Conservation (phyloP, 441 rosid genomes). For the Adansonia gregorii region DNA sequence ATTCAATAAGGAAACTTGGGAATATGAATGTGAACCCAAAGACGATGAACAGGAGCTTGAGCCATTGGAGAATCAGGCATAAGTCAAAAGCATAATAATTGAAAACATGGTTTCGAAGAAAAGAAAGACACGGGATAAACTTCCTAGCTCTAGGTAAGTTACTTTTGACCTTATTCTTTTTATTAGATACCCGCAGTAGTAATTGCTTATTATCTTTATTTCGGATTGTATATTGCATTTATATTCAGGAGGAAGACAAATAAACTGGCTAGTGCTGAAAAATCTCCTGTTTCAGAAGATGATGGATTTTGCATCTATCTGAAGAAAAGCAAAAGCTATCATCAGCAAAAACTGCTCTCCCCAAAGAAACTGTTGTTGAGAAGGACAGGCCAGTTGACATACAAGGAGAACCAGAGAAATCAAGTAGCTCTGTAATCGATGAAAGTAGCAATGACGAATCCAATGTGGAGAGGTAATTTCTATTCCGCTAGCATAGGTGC, state of each 20-base stretch:
- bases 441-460: slow-evolving; percentile 32
- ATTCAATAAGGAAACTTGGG: slow-evolving; percentile 64
- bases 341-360: neutral
- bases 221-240: neutral
- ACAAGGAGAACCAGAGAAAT: slow-evolving; percentile 33
- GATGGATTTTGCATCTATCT: slow-evolving; percentile 31
- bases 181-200: neutral
- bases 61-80: slow-evolving; percentile 31
- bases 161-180: neutral
- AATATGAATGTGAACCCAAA: slow-evolving; percentile 61
- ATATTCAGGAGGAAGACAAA: slow-evolving; percentile 67
- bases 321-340: slow-evolving; percentile 38
- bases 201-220: neutral
- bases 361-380: slow-evolving; percentile 29
- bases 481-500: neutral
- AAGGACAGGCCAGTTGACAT: slow-evolving; percentile 33
- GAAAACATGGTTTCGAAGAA: slow-evolving; percentile 57
- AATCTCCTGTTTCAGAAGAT: slow-evolving; percentile 37
- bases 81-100: slow-evolving; percentile 40
- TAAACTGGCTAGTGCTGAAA: slow-evolving; percentile 50
- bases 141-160: slow-evolving; percentile 59
- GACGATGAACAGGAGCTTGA: slow-evolving; percentile 42
- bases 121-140: slow-evolving; percentile 72
- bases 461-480: slow-evolving; percentile 40
- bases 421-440: slow-evolving; percentile 32